phyloP scores from a whole-genome alignment of 352 stramenopile species.

The Blastocystis sp. region DNA sequence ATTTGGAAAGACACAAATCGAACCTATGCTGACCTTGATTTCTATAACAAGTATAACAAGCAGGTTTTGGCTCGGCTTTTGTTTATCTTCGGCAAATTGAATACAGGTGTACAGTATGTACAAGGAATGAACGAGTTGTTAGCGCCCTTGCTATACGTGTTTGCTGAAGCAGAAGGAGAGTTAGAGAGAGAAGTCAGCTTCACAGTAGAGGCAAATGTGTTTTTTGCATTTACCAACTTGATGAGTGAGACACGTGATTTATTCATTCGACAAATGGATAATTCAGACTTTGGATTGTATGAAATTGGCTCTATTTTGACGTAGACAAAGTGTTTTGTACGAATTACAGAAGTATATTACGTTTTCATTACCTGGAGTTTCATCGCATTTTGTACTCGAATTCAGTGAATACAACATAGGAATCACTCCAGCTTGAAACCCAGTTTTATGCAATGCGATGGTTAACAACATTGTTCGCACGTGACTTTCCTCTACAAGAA shows the following conservation, averaged over 20 bases:
- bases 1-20: constrained; percentile 75
- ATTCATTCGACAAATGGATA: constrained; percentile 67
- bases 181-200: background rate
- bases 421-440: constrained; percentile 67
- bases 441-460: constrained; percentile 74
- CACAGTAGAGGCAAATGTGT: constrained; percentile 68
- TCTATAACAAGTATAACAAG: constrained; percentile 72
- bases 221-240: constrained; percentile 72
- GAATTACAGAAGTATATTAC: constrained; percentile 67
- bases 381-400: background rate
- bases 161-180: constrained; percentile 63
- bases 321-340: constrained; percentile 62
- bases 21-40: constrained; percentile 71
- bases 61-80: constrained; percentile 70
- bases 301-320: background rate
- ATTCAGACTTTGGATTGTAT: constrained; percentile 24
- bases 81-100: constrained; percentile 75
- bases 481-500: constrained; percentile 73
- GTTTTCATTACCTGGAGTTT: background rate
- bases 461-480: constrained; percentile 74
- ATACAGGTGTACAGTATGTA: constrained; percentile 74
- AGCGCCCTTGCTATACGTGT: constrained; percentile 72
- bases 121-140: constrained; percentile 81
- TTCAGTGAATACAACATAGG: background rate
- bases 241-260: constrained; percentile 74